Percentiles rank a stretch among this genome's conserved stretches.
phyloP scores from a whole-genome alignment of 805 yeast genomes.

The Torulaspora delbrueckii region DNA sequence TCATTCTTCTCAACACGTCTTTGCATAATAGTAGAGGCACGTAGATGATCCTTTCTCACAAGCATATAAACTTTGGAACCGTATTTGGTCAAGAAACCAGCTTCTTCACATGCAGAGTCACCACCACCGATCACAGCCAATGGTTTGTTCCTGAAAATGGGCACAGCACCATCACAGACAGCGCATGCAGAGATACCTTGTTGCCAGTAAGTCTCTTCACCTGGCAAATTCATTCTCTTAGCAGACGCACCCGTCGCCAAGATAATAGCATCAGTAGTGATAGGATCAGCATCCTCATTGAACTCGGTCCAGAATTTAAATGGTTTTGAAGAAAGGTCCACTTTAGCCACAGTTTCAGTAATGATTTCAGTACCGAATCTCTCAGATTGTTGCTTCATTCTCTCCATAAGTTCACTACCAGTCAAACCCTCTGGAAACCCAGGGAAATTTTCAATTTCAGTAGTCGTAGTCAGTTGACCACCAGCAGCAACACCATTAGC shows the following conservation, averaged over 20 bases:
- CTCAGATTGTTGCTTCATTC: conserved; percentile 83
- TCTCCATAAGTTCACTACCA: conserved; percentile 87
- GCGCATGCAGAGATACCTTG: conserved; percentile 99
- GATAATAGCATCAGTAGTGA: conserved; percentile 87
- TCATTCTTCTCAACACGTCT: conserved; percentile 80
- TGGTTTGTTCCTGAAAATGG: conserved; percentile 96
- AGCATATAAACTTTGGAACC: conserved; percentile 92
- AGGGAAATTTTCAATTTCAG: conserved; percentile 98
- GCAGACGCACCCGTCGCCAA: conserved; percentile 99
- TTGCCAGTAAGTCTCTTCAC: conserved; percentile 98
- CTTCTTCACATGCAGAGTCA: conserved; percentile 99
- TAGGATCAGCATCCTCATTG: conserved; percentile 86
- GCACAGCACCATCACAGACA: conserved; percentile 99
- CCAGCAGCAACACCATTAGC: conserved; percentile 99
- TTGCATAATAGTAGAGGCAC: conserved; percentile 97
- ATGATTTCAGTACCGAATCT: conserved; percentile 90
- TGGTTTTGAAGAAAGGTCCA: conserved; percentile 82
- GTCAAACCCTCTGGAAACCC: conserved; percentile 93
- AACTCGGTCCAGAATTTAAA: conserved; percentile 97
- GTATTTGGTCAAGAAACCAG: conserved; percentile 91
- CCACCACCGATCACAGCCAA: conserved; percentile 99
- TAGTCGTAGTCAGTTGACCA: conserved; percentile 97
- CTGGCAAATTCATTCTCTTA: conserved; percentile 86
- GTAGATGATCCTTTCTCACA: conserved; percentile 88
- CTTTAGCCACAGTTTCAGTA: conserved; percentile 92